phyloP scores from a whole-genome alignment of 495 filamentous ascomycete genomes.

The Evernia prunastri region DNA sequence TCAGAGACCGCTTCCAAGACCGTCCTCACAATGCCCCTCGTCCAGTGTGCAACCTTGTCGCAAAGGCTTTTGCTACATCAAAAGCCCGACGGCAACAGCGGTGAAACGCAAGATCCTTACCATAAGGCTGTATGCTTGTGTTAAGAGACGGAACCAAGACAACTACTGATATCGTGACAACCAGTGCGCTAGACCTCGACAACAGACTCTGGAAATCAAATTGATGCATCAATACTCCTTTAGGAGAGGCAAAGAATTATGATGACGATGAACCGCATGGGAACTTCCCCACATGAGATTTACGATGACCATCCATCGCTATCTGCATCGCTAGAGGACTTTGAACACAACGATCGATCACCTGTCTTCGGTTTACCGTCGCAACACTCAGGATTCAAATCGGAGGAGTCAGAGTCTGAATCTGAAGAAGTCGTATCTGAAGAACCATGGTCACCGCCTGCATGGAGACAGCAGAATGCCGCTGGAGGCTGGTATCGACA shows the following conservation, averaged over 20 bases:
- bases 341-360: constrained; percentile 53
- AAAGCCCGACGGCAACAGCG: neutral
- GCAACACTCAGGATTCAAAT: constrained; percentile 71
- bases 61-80: constrained; percentile 6
- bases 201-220: neutral
- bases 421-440: constrained; percentile 31
- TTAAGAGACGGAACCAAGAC: neutral
- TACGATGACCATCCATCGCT: constrained; percentile 65
- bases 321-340: constrained; percentile 70
- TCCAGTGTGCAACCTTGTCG: constrained; percentile 4
- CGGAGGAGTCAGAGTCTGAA: constrained; percentile 51
- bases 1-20: constrained; percentile 21
- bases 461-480: constrained; percentile 45
- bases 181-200: neutral
- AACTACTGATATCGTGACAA: neutral
- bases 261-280: constrained; percentile 44
- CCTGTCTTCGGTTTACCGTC: constrained; percentile 58
- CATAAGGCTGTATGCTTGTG: neutral
- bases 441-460: constrained; percentile 56
- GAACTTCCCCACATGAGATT: constrained; percentile 37
- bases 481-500: constrained; percentile 58
- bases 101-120: neutral
- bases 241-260: neutral
- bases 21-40: constrained; percentile 20
- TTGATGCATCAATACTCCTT: constrained; percentile 1